Evolutionary conservation across 345 rosid species (phyloP).

Genomic region (Euphorbia tirucalli): DNA sequence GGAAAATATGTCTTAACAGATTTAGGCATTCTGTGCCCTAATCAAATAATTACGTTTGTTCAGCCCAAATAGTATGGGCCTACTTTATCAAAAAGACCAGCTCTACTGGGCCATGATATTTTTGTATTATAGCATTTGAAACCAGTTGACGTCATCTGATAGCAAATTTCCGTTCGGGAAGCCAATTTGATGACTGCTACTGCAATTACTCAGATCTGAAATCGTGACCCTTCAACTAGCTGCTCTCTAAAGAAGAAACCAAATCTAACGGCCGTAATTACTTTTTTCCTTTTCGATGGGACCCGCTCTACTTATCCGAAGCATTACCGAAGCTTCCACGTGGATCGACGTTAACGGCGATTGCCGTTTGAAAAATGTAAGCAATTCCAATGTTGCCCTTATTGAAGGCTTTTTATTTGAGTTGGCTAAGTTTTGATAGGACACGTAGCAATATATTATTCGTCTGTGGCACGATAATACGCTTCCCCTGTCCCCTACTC

Average conservation of each 20-base stretch:
- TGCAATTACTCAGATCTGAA: neutral
- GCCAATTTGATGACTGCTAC: constrained; percentile 11
- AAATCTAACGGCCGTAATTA: constrained; percentile 7
- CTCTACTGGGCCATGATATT: neutral
- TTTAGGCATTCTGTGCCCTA: neutral
- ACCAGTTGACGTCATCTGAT: neutral
- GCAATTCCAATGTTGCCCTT: constrained; percentile 27
- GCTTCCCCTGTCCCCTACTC: constrained; percentile 1
- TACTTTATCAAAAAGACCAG: neutral
- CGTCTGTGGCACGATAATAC: constrained; percentile 10
- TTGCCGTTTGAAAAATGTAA: constrained; percentile 19
- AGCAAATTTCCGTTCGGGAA: neutral
- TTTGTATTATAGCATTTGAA: neutral
- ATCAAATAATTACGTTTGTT: neutral
- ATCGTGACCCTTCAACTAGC: constrained; percentile 14
- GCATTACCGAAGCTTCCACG: constrained; percentile 19
- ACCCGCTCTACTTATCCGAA: constrained; percentile 3
- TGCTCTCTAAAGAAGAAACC: constrained; percentile 3
- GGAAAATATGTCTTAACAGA: too few species aligned
- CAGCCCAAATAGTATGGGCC: neutral
- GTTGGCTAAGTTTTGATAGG: neutral
- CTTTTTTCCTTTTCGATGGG: neutral
- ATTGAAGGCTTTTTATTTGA: neutral
- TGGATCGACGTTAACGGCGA: constrained; percentile 12
- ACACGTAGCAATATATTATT: constrained; percentile 31